phyloP scores from a whole-genome alignment of 495 filamentous ascomycete genomes.

The Penicillium goetzii region DNA sequence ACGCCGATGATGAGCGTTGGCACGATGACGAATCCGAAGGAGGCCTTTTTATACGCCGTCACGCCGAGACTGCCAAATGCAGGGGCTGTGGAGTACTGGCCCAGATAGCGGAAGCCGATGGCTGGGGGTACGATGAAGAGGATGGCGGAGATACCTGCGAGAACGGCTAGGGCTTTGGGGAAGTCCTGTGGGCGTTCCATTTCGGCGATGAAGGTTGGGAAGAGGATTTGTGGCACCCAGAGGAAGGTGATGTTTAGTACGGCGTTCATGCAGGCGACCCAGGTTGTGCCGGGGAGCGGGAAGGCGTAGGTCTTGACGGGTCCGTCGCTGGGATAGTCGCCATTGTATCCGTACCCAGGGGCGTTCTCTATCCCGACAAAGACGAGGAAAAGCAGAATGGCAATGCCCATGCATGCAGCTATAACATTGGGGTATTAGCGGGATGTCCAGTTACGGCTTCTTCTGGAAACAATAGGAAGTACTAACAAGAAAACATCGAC shows the following conservation, averaged over 20 bases:
- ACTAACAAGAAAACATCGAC: slow-evolving; percentile 48
- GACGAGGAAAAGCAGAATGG: slow-evolving; percentile 51
- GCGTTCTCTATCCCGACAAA: slow-evolving; percentile 49
- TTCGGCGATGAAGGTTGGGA: slow-evolving; percentile 61
- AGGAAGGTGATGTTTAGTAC: slow-evolving; percentile 51
- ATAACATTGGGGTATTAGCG: neutral
- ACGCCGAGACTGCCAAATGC: slow-evolving; percentile 54
- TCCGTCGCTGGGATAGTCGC: slow-evolving; percentile 43
- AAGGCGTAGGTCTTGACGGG: slow-evolving; percentile 50
- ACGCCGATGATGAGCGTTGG: slow-evolving; percentile 54
- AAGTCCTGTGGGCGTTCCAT: slow-evolving; percentile 61
- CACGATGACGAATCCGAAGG: slow-evolving; percentile 48
- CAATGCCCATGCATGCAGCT: slow-evolving; percentile 49
- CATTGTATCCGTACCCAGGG: slow-evolving; percentile 35
- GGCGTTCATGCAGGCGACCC: slow-evolving; percentile 51
- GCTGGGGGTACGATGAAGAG: slow-evolving; percentile 59
- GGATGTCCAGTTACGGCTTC: too few relatives aligned
- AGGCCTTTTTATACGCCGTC: slow-evolving; percentile 53
- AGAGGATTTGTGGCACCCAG: slow-evolving; percentile 57
- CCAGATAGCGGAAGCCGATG: slow-evolving; percentile 57
- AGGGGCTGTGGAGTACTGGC: slow-evolving; percentile 51
- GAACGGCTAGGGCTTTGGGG: slow-evolving; percentile 55
- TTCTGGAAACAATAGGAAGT: neutral
- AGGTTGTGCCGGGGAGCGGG: slow-evolving; percentile 48
- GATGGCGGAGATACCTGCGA: slow-evolving; percentile 50